phyloP scores from a whole-genome alignment of 2,329 filamentous ascomycete genomes.

The Cladosporium sp. region DNA sequence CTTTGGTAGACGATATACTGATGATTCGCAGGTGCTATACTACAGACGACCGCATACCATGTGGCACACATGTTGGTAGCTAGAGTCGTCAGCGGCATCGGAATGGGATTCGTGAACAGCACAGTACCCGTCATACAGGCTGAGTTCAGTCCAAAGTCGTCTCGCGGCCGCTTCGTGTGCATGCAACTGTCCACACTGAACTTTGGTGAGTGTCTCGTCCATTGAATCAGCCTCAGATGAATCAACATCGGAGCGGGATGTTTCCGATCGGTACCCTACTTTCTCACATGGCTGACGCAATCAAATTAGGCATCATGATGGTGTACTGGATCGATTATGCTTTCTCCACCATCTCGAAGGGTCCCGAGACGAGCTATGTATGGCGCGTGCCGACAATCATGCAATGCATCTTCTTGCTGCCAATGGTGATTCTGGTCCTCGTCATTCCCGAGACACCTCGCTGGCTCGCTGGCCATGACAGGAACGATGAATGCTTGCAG shows the following conservation, averaged over 20 bases:
- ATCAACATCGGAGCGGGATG: too few relatives aligned
- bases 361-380: constrained; percentile 12
- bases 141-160: constrained; percentile 35
- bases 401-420: constrained; percentile 39
- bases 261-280: too few relatives aligned
- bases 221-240: too few relatives aligned
- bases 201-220: constrained; percentile 32
- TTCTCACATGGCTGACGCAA: neutral
- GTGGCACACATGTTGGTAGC: constrained; percentile 42
- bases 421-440: constrained; percentile 37
- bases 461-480: constrained; percentile 40
- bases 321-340: constrained; percentile 47
- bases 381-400: constrained; percentile 38
- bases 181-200: constrained; percentile 47
- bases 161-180: constrained; percentile 39
- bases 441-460: constrained; percentile 44
- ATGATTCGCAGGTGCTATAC: constrained; percentile 31
- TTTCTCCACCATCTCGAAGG: constrained; percentile 29
- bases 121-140: constrained; percentile 44
- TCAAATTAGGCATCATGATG: constrained; percentile 34
- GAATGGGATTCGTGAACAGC: constrained; percentile 43
- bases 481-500: constrained; percentile 16
- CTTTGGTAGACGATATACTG: neutral
- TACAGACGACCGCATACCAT: constrained; percentile 40
- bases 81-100: constrained; percentile 42